Base-by-base conservation (phyloP, 345 rosid species). In the Acer campestre region DNA sequence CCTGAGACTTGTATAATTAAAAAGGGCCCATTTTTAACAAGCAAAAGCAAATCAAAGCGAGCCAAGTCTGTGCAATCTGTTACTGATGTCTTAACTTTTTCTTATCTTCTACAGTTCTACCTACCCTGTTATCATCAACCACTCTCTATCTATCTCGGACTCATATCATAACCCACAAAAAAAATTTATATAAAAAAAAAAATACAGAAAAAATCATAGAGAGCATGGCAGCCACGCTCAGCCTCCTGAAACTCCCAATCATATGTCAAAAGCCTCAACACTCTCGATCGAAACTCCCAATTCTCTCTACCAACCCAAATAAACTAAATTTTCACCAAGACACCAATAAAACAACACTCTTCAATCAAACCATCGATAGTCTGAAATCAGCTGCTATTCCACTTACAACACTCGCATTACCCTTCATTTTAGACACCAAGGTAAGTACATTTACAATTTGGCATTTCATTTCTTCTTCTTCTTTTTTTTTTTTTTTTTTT, bases 221-320 rank as follows among this genome's bases (percentile, higher is more conserved):
- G 80, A 77, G 86, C 85, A 90, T 90, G 98, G 91, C 92, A 61
- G 77, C 87, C 93, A 89, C 97, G 71, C 89, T 89, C 80, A 75
- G 89, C 87, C 85, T 89, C 77, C 86, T 88, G 1, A 81, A 79
- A 40, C 80, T 84, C 44, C 90, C 87, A 12, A 25, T 79, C 71
- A 81, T 79, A 72, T 78, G 88, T 53, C 77, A 71, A 20, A 85
- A 67, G 64, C 73, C 66, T 20, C 31, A 49, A 25, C 35, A 35
- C 4, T 35, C 67, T 31, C 53, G 46, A 3, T 68, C 83, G 1
- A 84, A 81, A 23, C 68, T 79, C 0, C 75, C 72, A 9, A 16
- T 40, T 29, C 77, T 71, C 49, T 25, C 83, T 42, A 69, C 83
- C 48, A 69, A 27, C 53, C 64, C 80, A 23, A 67, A 80, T 16